phyloP scores from a whole-genome alignment of 2,329 filamentous ascomycete genomes.

The Madurella fahalii region DNA sequence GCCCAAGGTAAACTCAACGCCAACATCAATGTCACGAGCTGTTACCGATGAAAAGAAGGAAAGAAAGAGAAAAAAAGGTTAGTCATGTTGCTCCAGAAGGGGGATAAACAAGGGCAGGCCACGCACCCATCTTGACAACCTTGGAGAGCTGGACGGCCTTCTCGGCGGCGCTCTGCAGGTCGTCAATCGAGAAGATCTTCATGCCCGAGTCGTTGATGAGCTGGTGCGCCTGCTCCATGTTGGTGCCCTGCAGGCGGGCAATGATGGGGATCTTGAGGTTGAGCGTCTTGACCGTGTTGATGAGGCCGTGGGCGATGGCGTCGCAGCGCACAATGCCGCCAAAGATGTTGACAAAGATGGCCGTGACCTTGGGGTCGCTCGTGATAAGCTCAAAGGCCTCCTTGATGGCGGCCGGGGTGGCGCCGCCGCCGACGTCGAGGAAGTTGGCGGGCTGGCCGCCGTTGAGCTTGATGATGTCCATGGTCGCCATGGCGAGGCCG shows the following conservation, averaged over 20 bases:
- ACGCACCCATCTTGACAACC: constrained; percentile 94
- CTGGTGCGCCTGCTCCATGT: constrained; percentile 92
- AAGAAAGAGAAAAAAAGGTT: constrained; percentile 10
- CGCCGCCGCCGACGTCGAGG: constrained; percentile 96
- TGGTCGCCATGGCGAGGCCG: constrained; percentile 98
- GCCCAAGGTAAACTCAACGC: constrained; percentile 90
- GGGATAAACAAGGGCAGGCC: neutral
- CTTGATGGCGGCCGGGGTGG: constrained; percentile 93
- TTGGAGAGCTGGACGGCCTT: constrained; percentile 99
- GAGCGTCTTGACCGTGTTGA: constrained; percentile 90
- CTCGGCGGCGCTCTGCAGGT: constrained; percentile 94
- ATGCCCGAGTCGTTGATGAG: constrained; percentile 93
- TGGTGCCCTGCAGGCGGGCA: constrained; percentile 94
- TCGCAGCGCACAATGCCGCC: constrained; percentile 98
- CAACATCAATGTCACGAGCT: constrained; percentile 95
- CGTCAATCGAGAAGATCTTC: constrained; percentile 99
- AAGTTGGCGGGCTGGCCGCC: constrained; percentile 96
- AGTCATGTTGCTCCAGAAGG: constrained; percentile 12
- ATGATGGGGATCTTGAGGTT: constrained; percentile 97
- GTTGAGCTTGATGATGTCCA: constrained; percentile 99
- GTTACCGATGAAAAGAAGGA: constrained; percentile 1
- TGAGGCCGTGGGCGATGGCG: constrained; percentile 91
- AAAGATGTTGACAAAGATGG: constrained; percentile 99
- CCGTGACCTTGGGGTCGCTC: constrained; percentile 94
- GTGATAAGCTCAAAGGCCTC: constrained; percentile 99